Percentiles rank a stretch among this genome's conserved stretches.
phyloP scores from a whole-genome alignment of 306 rosid species.

The Fragaria ananassa region DNA sequence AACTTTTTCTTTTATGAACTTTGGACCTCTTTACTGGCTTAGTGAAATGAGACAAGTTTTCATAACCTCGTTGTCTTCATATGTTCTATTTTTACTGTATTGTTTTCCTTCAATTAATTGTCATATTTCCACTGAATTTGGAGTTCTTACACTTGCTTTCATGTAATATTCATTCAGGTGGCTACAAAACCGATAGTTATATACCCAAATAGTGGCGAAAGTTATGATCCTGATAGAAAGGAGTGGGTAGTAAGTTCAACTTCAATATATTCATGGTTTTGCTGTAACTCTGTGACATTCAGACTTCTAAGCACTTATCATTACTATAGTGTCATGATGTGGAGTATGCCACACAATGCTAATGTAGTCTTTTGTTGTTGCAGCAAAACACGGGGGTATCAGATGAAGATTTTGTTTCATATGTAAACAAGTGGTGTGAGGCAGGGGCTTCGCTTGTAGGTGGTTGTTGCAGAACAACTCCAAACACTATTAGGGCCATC shows the following conservation, averaged over 20 bases:
- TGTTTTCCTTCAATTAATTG: background rate
- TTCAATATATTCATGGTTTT: background rate
- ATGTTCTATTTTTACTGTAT: background rate
- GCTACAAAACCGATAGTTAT: conserved; percentile 69
- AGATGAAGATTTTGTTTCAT: conserved; percentile 73
- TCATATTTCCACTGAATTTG: background rate
- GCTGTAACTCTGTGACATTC: background rate
- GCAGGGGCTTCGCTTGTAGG: conserved; percentile 86
- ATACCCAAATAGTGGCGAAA: conserved; percentile 97
- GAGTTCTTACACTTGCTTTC: background rate
- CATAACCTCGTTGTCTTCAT: background rate
- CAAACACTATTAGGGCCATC: conserved; percentile 74
- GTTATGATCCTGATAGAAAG: conserved; percentile 59
- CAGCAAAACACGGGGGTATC: conserved; percentile 61
- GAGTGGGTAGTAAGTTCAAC: conserved; percentile 79
- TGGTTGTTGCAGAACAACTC: conserved; percentile 96
- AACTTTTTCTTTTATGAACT: background rate
- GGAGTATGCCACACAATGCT: background rate
- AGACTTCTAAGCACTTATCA: background rate
- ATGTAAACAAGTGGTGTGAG: conserved; percentile 68
- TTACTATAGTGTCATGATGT: background rate
- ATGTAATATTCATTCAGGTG: conserved; percentile 44
- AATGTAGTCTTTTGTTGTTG: background rate
- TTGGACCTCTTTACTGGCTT: background rate
- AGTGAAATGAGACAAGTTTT: background rate